Base-by-base conservation (phyloP, 2,329 filamentous ascomycete genomes). In the Dactylellina haptotyla region DNA sequence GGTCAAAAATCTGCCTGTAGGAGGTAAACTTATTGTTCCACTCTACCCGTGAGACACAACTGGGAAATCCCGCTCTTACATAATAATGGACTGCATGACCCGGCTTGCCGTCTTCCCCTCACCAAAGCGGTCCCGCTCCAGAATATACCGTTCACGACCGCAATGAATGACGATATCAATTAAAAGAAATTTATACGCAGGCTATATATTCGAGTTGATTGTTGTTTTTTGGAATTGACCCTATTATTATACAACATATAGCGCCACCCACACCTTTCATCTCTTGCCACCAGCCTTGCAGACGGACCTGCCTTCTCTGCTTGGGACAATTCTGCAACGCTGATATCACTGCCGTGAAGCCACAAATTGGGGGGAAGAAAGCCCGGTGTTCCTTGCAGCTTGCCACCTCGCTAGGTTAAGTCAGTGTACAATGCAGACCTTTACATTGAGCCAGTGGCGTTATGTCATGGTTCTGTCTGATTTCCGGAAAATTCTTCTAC, bases 271-370 rank as follows among this genome's bases (percentile, higher is more conserved):
- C 2, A 5, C 20, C 23, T 30, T 18, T 53, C n/a, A n/a, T 45
- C 39, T 28, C 20, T 46, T 32, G 61, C 61, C 50, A 57, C 51
- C 61, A 48, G 61, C 50, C 39, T 39, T 56, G 50, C 41, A 65
- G 28, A 28, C 39, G 10, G 16, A 58, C 12, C 43, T 43, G 41
- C 41, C 30, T 25, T 20, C 32, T 50, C 43, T 30, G 41, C 51
- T 32, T 51, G 26, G 30, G 23, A 8, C 23, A 57, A 39, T 25
- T 18, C 4, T 56, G 50, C 50, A 30, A 26, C 28, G 16, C 26
- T 57, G 50, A 50, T 43, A 39, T 46, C 26, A 53, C 26, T 30
- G 12, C 8, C 6, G 3, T 9, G 23, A 43, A 57, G 48, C 48
- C 48, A 53, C 48, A 53, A 53, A 20, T 6, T 37, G 26, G 48